Base-by-base conservation (phyloP, 345 rosid species). In the Murraya koenigii region DNA sequence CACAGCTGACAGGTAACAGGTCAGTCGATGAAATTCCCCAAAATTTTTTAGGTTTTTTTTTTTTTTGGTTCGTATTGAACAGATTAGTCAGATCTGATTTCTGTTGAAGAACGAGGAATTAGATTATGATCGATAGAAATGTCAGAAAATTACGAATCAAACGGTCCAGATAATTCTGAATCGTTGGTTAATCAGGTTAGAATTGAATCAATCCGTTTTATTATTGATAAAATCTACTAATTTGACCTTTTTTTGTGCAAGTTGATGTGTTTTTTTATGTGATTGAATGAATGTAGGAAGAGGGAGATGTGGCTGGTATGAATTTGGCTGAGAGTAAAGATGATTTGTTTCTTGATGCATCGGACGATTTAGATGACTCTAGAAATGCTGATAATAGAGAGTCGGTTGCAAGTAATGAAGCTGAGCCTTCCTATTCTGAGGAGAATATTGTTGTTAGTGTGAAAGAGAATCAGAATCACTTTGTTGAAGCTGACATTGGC, bases 271-370 rank as follows among this genome's bases (percentile, higher is more conserved):
- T 39, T 39, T 32, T 10, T 72, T 35, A 22, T 71, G 20, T 62
- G 47, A 56, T 3, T 66, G 69, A 67, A 6, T 66, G 69, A 67
- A 72, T 76, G 72, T 74, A 78, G 85, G 84, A 58, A 62, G 69
- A 3, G 26, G 76, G n/a, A 47, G 30, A 71, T 71, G 41, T 33
- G 77, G 33, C 66, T 81, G 70, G 75, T 35, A 55, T 86, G 76
- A 74, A 28, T 61, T 83, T 81, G 61, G 86, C 75, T 74, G 97
- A 89, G 17, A 85, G 93, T 74, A 95, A 84, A 82, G 98, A 95
- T 66, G 99, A 95, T 78, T 84, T 89, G 97, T 95, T 95, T 76
- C 90, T 86, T 33, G 99, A 93, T 88, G 99, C 98, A 10, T 55
- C 89, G 0, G 99, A 95, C 28, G 99, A 90, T 80, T 78, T 90